These are phyloP conservation scores for Suhomyces ambrosiae DNA, from an alignment of 1,139 yeast species.

Conservation along the genomic window DNA sequence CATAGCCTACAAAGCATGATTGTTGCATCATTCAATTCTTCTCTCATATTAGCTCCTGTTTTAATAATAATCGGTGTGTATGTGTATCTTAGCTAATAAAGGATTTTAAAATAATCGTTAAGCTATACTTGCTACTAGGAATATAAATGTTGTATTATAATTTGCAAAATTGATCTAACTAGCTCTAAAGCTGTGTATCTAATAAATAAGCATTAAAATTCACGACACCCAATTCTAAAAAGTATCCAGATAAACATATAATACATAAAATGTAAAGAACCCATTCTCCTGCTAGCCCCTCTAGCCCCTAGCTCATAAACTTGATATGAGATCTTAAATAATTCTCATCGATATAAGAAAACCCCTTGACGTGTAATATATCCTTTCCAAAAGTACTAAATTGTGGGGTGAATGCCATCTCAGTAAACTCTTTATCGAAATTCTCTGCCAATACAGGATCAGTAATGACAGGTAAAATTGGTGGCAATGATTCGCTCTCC, in stretches of 20 bases:
- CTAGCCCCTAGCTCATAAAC: background rate
- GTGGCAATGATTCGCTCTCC: constrained; percentile 53
- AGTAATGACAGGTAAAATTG: constrained; percentile 83
- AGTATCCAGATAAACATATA: background rate
- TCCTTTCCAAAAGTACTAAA: constrained; percentile 23
- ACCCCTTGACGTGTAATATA: constrained; percentile 45
- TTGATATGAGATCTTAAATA: constrained; percentile 23
- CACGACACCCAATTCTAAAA: background rate
- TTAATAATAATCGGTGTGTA: background rate
- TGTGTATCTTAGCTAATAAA: constrained; percentile 8
- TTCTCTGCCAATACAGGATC: constrained; percentile 89
- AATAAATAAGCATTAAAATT: background rate
- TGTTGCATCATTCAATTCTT: constrained; percentile 9
- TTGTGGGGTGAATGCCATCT: constrained; percentile 58
- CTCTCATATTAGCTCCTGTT: background rate
- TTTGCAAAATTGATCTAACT: no score
- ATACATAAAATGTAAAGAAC: background rate
- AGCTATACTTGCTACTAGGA: no score
- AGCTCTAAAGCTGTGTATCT: no score
- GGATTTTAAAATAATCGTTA: background rate
- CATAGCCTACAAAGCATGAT: background rate
- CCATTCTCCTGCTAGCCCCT: background rate
- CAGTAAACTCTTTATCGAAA: constrained; percentile 85
- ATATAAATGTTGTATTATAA: no score
- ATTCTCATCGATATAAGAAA: constrained; percentile 46